Evolutionary conservation across 768 basidiomycete species (phyloP).

Genomic region (Sistotremastrum niveocremeum): DNA sequence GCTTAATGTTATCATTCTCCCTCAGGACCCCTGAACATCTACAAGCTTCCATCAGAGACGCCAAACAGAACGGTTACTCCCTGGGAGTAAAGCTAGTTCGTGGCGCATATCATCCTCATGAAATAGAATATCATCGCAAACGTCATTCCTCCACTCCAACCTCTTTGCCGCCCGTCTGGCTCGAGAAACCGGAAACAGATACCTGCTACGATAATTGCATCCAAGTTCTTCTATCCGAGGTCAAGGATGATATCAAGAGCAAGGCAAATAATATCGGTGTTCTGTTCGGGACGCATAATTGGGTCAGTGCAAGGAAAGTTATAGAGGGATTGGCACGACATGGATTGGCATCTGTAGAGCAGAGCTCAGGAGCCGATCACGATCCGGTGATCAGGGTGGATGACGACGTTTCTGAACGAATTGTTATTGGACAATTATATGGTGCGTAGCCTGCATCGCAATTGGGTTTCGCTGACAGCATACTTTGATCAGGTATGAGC

Average conservation of each 20-base stretch:
- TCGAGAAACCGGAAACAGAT: slow-evolving; percentile 59
- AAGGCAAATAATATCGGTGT: slow-evolving; percentile 35
- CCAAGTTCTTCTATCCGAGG: slow-evolving; percentile 36
- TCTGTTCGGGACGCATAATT: slow-evolving; percentile 83
- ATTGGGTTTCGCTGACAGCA: not conserved
- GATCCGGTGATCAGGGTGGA: slow-evolving; percentile 27
- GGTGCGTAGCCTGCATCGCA: slow-evolving; percentile 31
- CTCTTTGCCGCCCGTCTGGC: slow-evolving; percentile 52
- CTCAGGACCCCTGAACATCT: slow-evolving; percentile 59
- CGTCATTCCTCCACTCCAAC: slow-evolving; percentile 43
- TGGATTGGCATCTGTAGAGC: slow-evolving; percentile 35
- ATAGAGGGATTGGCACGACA: slow-evolving; percentile 41
- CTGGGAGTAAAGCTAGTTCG: slow-evolving; percentile 88
- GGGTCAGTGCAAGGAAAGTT: slow-evolving; percentile 48
- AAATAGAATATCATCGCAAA: slow-evolving; percentile 25
- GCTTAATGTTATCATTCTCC: not conserved
- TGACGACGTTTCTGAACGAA: slow-evolving; percentile 45
- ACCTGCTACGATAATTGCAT: slow-evolving; percentile 54
- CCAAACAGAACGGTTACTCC: slow-evolving; percentile 50
- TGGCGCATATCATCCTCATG: slow-evolving; percentile 81
- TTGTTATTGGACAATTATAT: slow-evolving; percentile 72
- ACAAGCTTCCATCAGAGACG: slow-evolving; percentile 46
- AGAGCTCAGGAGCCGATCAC: slow-evolving; percentile 7
- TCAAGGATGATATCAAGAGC: slow-evolving; percentile 35
- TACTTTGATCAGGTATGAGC: slow-evolving; percentile 52